A percentile compares a stretch with the other conserved stretches of the same genome.
These are phyloP conservation scores for Colletotrichum filicis DNA, from an alignment of 2,329 filamentous ascomycete genomes.

Conservation along the genomic window DNA sequence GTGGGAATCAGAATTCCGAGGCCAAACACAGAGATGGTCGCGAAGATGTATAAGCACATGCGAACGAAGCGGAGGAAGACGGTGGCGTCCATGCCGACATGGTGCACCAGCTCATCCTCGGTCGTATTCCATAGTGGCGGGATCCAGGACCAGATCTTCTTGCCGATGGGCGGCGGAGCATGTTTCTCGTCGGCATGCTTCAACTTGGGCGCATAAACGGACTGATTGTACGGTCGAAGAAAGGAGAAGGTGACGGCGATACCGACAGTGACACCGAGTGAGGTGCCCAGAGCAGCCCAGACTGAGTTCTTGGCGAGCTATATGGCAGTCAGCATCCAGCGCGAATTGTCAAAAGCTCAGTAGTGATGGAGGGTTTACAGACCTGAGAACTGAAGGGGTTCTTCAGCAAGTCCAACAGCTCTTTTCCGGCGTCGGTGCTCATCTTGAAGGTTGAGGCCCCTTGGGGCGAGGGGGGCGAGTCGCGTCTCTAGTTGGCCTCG, in stretches of 20 bases:
- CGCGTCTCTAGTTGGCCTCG: conserved; percentile 10
- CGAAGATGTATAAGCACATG: conserved; percentile 94
- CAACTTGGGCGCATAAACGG: conserved; percentile 93
- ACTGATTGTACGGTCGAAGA: conserved; percentile 88
- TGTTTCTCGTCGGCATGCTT: conserved; percentile 94
- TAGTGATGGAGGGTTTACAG: conserved; percentile 33
- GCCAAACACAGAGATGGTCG: conserved; percentile 76
- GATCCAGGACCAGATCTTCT: conserved; percentile 90
- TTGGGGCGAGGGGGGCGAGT: conserved; percentile 22
- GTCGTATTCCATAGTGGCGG: conserved; percentile 80
- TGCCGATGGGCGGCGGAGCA: conserved; percentile 86
- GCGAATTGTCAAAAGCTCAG: background rate
- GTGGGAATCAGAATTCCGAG: conserved; percentile 84
- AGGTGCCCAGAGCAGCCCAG: conserved; percentile 82
- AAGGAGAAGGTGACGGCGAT: conserved; percentile 88
- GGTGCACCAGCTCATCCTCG: conserved; percentile 81
- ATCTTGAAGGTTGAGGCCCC: conserved; percentile 26
- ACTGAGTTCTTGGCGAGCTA: conserved; percentile 70
- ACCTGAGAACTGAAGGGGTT: conserved; percentile 63
- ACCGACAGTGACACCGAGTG: conserved; percentile 77
- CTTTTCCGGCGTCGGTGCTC: conserved; percentile 47
- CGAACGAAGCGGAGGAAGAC: conserved; percentile 88
- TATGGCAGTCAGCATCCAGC: background rate
- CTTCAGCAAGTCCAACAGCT: conserved; percentile 60
- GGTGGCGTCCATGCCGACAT: conserved; percentile 90